phyloP scores from a whole-genome alignment of 2,329 filamentous ascomycete genomes.

The Exserohilum rostratum region DNA sequence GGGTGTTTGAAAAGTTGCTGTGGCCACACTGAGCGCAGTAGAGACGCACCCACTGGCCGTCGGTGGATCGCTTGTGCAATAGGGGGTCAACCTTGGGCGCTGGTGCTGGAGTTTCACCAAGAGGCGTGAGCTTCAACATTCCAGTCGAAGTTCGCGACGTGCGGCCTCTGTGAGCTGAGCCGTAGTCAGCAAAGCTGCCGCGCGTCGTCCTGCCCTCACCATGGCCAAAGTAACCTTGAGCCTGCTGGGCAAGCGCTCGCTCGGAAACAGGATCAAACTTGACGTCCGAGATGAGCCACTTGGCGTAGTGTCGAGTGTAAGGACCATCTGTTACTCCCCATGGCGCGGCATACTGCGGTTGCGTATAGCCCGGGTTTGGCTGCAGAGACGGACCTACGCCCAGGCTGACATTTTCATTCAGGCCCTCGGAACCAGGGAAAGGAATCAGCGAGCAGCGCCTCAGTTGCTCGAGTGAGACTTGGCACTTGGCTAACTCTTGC shows the following conservation, averaged over 20 bases:
- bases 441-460: constrained; percentile 91
- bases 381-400: constrained; percentile 76
- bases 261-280: constrained; percentile 70
- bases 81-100: constrained; percentile 77
- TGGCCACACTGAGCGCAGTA: constrained; percentile 86
- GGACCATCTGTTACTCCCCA: constrained; percentile 92
- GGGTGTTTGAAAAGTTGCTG: constrained; percentile 92
- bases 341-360: constrained; percentile 79
- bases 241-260: constrained; percentile 43
- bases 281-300: constrained; percentile 90
- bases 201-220: constrained; percentile 79
- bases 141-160: constrained; percentile 64
- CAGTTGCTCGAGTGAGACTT: constrained; percentile 89
- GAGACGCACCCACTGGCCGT: constrained; percentile 85
- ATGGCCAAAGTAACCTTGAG: constrained; percentile 45
- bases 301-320: constrained; percentile 91
- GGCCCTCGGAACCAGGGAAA: constrained; percentile 74
- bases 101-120: constrained; percentile 51
- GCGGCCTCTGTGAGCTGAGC: constrained; percentile 58
- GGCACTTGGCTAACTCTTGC: constrained; percentile 94
- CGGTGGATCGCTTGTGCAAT: constrained; percentile 79
- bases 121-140: constrained; percentile 50
- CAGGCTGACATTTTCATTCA: constrained; percentile 71
- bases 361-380: constrained; percentile 64
- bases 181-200: constrained; percentile 69